Conservation (phyloP, 768 basidiomycete genomes). For the Lactarius pseudohatsudake region DNA sequence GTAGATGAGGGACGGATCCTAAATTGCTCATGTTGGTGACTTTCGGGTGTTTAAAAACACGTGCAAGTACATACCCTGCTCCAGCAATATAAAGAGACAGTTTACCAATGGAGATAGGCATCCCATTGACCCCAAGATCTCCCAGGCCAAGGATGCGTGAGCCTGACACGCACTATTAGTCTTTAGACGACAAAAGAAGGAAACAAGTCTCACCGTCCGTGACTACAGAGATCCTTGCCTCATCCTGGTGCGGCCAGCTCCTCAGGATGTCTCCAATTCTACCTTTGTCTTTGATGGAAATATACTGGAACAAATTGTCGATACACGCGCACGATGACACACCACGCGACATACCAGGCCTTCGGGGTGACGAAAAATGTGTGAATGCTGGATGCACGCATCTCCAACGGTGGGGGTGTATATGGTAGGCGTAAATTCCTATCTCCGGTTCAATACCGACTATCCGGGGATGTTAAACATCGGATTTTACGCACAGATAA, state of each 20-base stretch:
- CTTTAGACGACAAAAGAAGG: neutral
- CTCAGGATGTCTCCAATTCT: constrained; percentile 66
- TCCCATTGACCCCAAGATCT: constrained; percentile 79
- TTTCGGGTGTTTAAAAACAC: neutral
- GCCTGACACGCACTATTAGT: constrained; percentile 42
- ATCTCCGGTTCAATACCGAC: neutral
- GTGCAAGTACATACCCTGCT: constrained; percentile 60
- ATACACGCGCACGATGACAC: neutral
- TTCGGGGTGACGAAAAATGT: constrained; percentile 73
- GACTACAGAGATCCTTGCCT: constrained; percentile 88
- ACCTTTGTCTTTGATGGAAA: constrained; percentile 84
- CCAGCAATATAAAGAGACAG: constrained; percentile 87
- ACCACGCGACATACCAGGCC: constrained; percentile 49
- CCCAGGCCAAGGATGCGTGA: constrained; percentile 89
- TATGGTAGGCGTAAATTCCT: constrained; percentile 73
- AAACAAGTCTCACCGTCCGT: constrained; percentile 66
- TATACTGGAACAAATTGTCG: constrained; percentile 45
- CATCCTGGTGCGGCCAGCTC: constrained; percentile 69
- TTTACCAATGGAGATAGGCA: constrained; percentile 92
- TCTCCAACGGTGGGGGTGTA: constrained; percentile 94
- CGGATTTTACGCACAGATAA: constrained; percentile 51
- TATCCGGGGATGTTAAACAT: constrained; percentile 7
- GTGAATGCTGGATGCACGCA: constrained; percentile 81
- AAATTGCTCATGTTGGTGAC: constrained; percentile 6
- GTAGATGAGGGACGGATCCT: constrained; percentile 78